Evolutionary conservation across 768 basidiomycete genomes (phyloP).

Genomic region (Xerocomus spinulosus): DNA sequence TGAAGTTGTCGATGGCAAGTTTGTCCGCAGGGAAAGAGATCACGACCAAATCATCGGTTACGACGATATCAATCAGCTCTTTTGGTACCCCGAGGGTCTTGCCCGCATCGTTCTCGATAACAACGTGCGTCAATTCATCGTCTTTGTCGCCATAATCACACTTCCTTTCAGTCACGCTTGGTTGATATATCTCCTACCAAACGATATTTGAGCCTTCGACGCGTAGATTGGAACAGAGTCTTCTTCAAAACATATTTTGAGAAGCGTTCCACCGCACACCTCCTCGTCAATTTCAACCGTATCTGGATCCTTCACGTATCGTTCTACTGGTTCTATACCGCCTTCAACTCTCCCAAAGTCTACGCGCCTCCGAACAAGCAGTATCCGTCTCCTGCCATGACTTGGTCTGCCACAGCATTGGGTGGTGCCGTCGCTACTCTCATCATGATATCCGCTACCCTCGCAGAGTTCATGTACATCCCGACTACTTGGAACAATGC

Average conservation of each 20-base stretch:
- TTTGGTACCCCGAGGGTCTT: slow-evolving; percentile 99
- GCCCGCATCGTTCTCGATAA: slow-evolving; percentile 87
- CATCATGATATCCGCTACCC: slow-evolving; percentile 91
- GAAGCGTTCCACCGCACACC: slow-evolving; percentile 88
- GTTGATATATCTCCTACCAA: slow-evolving; percentile 89
- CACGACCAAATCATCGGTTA: slow-evolving; percentile 98
- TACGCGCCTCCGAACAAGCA: slow-evolving; percentile 70
- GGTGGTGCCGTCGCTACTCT: slow-evolving; percentile 90
- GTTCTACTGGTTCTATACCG: slow-evolving; percentile 94
- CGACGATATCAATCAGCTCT: slow-evolving; percentile 98
- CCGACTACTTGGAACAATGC: slow-evolving; percentile 99
- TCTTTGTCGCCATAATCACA: slow-evolving; percentile 3
- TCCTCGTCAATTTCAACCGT: slow-evolving; percentile 98
- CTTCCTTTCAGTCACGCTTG: slow-evolving; percentile 64
- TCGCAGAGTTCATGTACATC: slow-evolving; percentile 95
- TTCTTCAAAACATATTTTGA: slow-evolving; percentile 99
- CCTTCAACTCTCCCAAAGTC: slow-evolving; percentile 93
- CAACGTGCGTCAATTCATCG: slow-evolving; percentile 49
- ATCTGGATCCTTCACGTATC: slow-evolving; percentile 96
- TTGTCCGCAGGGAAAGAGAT: slow-evolving; percentile 89
- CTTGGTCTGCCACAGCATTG: slow-evolving; percentile 92
- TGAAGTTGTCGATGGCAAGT: slow-evolving; percentile 92
- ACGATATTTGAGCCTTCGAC: slow-evolving; percentile 88
- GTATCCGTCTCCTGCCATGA: slow-evolving; percentile 79
- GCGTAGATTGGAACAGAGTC: slow-evolving; percentile 89